A percentile compares a stretch with the other conserved stretches of the same genome.
These are phyloP conservation scores for Botrytis fabae DNA, from an alignment of 2,329 filamentous ascomycete genomes.

Conservation along the genomic window DNA sequence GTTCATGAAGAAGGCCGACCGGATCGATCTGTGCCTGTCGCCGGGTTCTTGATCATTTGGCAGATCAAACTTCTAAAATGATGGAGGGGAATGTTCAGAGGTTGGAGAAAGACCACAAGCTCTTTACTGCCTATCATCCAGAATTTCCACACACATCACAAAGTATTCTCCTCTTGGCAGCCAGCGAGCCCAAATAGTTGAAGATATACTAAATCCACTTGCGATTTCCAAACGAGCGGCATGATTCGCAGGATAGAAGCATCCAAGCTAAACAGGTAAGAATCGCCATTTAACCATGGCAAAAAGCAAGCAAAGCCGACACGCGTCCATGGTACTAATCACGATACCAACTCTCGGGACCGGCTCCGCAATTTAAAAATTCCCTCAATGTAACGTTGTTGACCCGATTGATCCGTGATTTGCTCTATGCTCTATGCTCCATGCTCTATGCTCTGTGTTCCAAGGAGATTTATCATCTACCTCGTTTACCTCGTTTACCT, in stretches of 20 bases:
- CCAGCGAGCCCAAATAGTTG: not conserved
- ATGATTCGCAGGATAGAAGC: not conserved
- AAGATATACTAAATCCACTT: not conserved
- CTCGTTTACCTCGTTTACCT: not conserved
- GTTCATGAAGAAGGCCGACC: not conserved
- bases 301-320: too few relatives aligned
- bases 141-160: not conserved
- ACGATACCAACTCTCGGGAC: not conserved
- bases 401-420: not conserved
- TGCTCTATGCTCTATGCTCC: not conserved
- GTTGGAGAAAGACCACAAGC: not conserved
- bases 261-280: not conserved
- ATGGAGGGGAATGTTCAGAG: not conserved
- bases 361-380: not conserved
- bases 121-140: not conserved
- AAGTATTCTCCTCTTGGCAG: not conserved
- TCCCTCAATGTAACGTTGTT: slow-evolving; percentile 1
- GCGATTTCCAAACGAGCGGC: not conserved
- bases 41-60: not conserved
- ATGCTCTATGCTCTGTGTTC: not conserved
- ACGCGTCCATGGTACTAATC: not conserved
- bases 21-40: not conserved
- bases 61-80: not conserved
- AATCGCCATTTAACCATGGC: not conserved
- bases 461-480: not conserved